A percentile compares a stretch with the other conserved stretches of the same genome.
Conservation (phyloP, 1,139 yeast species). For the Zygosaccharomyces sapae region DNA sequence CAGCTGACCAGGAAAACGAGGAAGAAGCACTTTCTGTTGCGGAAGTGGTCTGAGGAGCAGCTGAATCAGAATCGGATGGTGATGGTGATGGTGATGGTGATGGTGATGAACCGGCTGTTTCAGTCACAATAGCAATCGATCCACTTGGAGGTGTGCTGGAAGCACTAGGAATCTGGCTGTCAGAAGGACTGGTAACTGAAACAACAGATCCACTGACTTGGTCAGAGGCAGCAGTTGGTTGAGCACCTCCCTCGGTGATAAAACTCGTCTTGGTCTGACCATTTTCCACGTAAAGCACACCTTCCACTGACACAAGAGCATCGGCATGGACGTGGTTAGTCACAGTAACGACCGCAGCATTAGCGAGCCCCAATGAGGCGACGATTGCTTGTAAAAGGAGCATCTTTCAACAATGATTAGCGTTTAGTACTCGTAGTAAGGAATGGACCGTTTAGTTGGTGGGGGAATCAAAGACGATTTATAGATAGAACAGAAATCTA, state of each 20-base stretch:
- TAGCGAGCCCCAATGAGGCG: conserved; percentile 31
- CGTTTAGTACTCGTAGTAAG: not conserved
- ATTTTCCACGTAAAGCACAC: conserved; percentile 28
- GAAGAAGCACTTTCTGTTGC: not conserved
- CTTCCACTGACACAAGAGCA: conserved; percentile 30
- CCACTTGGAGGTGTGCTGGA: not conserved
- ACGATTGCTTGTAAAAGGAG: conserved; percentile 3
- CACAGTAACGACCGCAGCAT: conserved; percentile 38
- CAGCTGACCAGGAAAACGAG: not conserved
- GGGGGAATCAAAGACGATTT: not conserved
- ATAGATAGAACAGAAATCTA: not conserved
- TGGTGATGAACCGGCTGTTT: not conserved
- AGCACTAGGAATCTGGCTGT: not conserved
- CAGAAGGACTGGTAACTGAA: conserved; percentile 9
- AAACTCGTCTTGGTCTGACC: conserved; percentile 33
- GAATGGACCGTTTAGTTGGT: not conserved
- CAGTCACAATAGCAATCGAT: not conserved
- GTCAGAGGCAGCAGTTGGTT: conserved; percentile 16
- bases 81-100: too few species aligned
- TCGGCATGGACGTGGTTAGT: conserved; percentile 32
- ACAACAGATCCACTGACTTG: conserved; percentile 22
- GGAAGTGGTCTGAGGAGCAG: not conserved
- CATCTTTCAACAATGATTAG: not conserved
- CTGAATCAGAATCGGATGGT: not conserved
- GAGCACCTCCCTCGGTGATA: conserved; percentile 24